These are phyloP conservation scores for Colletotrichum camelliae DNA, from an alignment of 2,329 filamentous ascomycete genomes.

Conservation along the genomic window DNA sequence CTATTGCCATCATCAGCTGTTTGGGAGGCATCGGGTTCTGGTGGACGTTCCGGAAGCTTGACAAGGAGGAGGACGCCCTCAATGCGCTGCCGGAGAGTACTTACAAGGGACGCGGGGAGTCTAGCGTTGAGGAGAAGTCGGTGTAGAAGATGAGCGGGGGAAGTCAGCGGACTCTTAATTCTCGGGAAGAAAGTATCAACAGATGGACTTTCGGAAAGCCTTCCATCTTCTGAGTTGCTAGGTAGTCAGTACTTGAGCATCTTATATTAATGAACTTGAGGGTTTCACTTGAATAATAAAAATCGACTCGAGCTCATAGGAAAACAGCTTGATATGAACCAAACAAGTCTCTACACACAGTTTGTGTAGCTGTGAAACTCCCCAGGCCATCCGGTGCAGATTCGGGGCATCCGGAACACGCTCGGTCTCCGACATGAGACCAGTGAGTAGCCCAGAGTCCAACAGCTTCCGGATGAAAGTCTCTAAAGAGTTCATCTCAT, in stretches of 20 bases:
- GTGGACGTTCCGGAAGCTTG: constrained; percentile 60
- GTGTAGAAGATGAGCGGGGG: neutral
- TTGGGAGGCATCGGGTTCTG: constrained; percentile 65
- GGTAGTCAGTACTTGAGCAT: neutral
- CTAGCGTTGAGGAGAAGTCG: neutral
- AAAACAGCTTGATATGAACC: neutral
- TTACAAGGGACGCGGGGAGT: neutral
- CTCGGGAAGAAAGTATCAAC: neutral
- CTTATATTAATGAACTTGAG: neutral
- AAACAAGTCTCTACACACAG: no score
- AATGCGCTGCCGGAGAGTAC: constrained; percentile 53
- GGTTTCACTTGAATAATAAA: neutral
- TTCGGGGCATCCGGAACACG: neutral
- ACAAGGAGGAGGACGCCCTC: constrained; percentile 65
- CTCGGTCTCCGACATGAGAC: neutral
- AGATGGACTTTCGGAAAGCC: neutral
- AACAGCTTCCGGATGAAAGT: neutral
- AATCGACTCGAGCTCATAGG: neutral
- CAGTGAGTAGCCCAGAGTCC: neutral
- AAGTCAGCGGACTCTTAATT: rapidly evolving
- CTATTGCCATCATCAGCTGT: constrained; percentile 62
- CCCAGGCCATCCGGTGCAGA: neutral
- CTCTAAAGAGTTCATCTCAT: neutral
- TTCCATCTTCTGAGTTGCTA: neutral
- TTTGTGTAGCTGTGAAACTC: neutral